Evolutionary conservation across 352 stramenopile species (phyloP).

Genomic region (Globisporangium polare): DNA sequence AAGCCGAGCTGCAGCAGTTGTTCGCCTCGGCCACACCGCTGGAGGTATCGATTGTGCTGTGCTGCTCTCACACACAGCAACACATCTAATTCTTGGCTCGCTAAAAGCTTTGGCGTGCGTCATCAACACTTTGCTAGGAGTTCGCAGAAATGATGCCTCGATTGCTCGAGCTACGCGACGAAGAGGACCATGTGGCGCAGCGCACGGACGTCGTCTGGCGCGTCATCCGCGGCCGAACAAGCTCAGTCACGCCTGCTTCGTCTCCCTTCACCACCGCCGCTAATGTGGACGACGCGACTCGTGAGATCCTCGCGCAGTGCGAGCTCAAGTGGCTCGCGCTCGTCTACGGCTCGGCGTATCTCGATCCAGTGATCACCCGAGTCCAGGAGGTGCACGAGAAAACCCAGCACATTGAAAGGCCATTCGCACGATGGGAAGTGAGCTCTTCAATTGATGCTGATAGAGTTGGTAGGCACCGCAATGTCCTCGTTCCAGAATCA

Average conservation of each 20-base stretch:
- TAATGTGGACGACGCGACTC: not conserved
- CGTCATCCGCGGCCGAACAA: not conserved
- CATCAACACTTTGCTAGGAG: constrained; percentile 7
- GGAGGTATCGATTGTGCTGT: too few relatives aligned
- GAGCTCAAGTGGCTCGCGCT: constrained; percentile 8
- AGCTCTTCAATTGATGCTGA: not conserved
- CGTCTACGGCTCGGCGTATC: constrained; percentile 1
- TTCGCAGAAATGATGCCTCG: constrained; percentile 23
- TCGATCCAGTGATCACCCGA: not conserved
- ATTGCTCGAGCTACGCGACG: constrained; percentile 27
- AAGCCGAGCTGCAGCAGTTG: constrained; percentile 15
- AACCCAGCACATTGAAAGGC: not conserved
- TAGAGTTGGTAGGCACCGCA: not conserved
- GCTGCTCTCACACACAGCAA: too few relatives aligned
- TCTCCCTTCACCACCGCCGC: not conserved
- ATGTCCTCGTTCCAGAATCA: not conserved
- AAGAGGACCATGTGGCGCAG: constrained; percentile 23
- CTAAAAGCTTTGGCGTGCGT: not conserved
- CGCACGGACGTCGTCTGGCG: constrained; percentile 15
- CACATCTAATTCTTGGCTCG: too few relatives aligned
- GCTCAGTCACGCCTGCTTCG: too few relatives aligned
- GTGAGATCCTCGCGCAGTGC: constrained; percentile 4
- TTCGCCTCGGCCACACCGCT: constrained; percentile 22
- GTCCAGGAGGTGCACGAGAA: constrained; percentile 1
- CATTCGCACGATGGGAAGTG: not conserved